Evolutionary conservation across 495 filamentous ascomycete species (phyloP), one percentile per base, ranked within the genome.

Genomic region (Penicillium goetzii): DNA sequence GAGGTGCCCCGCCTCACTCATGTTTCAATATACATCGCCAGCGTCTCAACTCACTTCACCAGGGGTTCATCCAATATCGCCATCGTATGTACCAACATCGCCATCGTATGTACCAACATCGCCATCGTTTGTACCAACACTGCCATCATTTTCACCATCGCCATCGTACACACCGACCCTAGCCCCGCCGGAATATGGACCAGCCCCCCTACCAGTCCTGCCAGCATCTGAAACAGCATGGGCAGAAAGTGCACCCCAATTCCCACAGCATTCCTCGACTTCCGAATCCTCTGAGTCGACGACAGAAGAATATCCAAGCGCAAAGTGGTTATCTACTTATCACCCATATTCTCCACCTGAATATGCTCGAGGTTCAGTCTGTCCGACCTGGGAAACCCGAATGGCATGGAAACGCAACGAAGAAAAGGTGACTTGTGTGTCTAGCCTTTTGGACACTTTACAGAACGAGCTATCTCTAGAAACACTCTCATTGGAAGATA

Each of bases 391-490:
- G 54, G 61, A 63, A 58, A 52, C 61, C 32, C 15, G 6, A 51
- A 58, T 63, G 47, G 61, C 32, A 45, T 63, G 61, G 61, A 21
- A 33, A 58, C 54, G 61, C 49, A 51, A 51, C 25, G 49, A 65
- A 62, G 45, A 65, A 65, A 49, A 58, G 43, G 21, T 54, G 43
- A 66, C 63, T 62, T 62, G 19, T 58, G 11, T 66, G 54, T 41
- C 63, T 34, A 58, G 59, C 23, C 38, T 66, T 66, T 49, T 66
- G 54, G 38, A 45, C 26, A 28, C 55, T 66, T 47, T 66, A 49
- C 53, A 23, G 30, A 55, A 66, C 54, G 59, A 62, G 43, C 30
- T 66, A 66, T 62, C 59, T 53, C 45, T 66, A 56, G 59, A 62
- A 50, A 62, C 21, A 55, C 59, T 58, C 12, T 59, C 55, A 23